Evolutionary conservation across 352 stramenopile genomes (phyloP).

Genomic region (Phytophthora fragariae): DNA sequence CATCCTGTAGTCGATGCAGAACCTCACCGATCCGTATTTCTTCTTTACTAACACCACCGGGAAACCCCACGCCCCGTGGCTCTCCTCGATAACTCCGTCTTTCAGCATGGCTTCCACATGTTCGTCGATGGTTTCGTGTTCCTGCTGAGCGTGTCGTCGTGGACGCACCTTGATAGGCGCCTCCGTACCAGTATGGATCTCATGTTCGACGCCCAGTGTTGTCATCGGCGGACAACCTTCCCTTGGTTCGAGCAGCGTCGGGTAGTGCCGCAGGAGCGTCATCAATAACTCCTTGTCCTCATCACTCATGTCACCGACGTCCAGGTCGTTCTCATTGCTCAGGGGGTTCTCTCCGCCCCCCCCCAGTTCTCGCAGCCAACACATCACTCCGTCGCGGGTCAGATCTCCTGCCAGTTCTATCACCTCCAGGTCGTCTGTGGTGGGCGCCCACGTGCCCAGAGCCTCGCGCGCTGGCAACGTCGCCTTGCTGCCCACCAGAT

Average conservation of each 20-base stretch:
- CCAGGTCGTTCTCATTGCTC: constrained; percentile 9
- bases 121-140: constrained; percentile 22
- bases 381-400: not conserved
- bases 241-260: not conserved
- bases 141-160: not conserved
- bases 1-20: constrained; percentile 36
- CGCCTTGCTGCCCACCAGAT: not conserved
- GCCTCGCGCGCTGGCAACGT: not conserved
- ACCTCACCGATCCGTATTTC: constrained; percentile 32
- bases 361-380: not conserved
- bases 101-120: constrained; percentile 29
- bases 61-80: constrained; percentile 27
- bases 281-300: constrained; percentile 6
- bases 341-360: not conserved
- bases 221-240: not conserved
- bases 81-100: constrained; percentile 27
- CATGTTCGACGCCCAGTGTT: not conserved
- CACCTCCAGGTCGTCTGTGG: not conserved
- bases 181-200: not conserved
- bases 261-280: not conserved
- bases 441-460: not conserved
- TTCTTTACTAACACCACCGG: constrained; percentile 34
- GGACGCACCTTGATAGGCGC: not conserved
- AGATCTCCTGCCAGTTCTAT: not conserved
- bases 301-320: constrained; percentile 6